Conservation (phyloP, 805 yeast species). For the Lipomyces japonicus region DNA sequence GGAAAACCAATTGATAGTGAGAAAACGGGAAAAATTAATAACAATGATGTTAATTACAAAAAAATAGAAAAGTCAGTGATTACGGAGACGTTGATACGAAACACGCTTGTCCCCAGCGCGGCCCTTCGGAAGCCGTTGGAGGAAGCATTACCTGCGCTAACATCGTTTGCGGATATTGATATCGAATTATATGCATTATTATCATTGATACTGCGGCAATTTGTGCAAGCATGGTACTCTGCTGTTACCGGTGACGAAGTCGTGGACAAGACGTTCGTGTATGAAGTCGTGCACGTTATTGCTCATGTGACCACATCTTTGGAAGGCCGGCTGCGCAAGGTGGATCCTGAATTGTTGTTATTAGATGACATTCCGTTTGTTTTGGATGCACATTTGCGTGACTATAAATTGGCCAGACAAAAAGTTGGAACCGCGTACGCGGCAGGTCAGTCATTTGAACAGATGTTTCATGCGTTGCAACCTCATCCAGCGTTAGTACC, state of each 20-base stretch:
- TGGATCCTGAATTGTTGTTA: conserved; percentile 41
- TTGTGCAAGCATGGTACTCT: conserved; percentile 48
- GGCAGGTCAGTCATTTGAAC: conserved; percentile 37
- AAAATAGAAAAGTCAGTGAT: no score
- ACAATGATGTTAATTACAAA: no score
- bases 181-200: conserved; percentile 46
- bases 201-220: conserved; percentile 47
- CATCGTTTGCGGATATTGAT: conserved; percentile 39
- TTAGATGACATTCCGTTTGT: conserved; percentile 47
- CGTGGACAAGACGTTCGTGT: conserved; percentile 43
- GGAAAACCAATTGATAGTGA: no score
- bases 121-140: conserved; percentile 23
- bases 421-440: conserved; percentile 37
- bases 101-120: conserved; percentile 25
- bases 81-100: conserved; percentile 20
- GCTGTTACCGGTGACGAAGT: conserved; percentile 35
- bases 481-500: conserved; percentile 40
- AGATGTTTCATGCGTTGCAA: conserved; percentile 38
- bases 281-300: conserved; percentile 41
- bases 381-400: conserved; percentile 41
- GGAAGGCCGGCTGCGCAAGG: conserved; percentile 34
- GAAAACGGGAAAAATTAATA: no score
- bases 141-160: conserved; percentile 22
- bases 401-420: conserved; percentile 34
- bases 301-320: conserved; percentile 44